Conservation (phyloP, 805 yeast species). For the Metschnikowia kofuensis region DNA sequence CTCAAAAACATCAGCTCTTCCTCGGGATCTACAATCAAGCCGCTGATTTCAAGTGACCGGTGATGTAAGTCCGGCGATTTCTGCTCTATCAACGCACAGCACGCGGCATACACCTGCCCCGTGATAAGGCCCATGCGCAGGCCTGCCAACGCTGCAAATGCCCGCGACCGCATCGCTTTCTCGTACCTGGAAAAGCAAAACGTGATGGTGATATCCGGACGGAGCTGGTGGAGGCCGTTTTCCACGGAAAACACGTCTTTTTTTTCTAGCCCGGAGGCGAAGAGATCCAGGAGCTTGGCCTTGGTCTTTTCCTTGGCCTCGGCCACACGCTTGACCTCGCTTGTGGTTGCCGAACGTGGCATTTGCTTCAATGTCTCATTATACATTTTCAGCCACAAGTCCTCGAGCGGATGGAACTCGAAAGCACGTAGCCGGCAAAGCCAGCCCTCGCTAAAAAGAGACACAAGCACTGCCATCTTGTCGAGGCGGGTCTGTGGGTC, state of each 20-base stretch:
- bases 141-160: conserved; percentile 58
- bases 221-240: conserved; percentile 43
- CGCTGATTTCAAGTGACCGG: conserved; percentile 43
- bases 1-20: conserved; percentile 27
- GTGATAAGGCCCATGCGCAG: conserved; percentile 71
- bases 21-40: conserved; percentile 51
- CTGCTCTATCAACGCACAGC: conserved; percentile 58
- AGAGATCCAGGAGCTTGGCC: conserved; percentile 29
- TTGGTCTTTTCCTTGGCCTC: conserved; percentile 62
- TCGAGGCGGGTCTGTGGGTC: conserved; percentile 20
- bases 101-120: conserved; percentile 58
- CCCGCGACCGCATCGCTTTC: conserved; percentile 61
- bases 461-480: conserved; percentile 25
- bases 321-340: conserved; percentile 42
- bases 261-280: conserved; percentile 29
- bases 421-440: conserved; percentile 28
- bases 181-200: conserved; percentile 66
- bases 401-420: conserved; percentile 35
- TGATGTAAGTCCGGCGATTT: conserved; percentile 43
- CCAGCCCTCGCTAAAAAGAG: conserved; percentile 38
- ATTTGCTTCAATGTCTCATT: conserved; percentile 33
- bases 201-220: conserved; percentile 49
- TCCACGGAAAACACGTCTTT: conserved; percentile 25
- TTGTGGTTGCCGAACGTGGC: conserved; percentile 36
- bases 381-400: conserved; percentile 37